A percentile compares a stretch with the other conserved stretches of the same genome.
Evolutionary conservation across 192 early-diverging fungal species (phyloP).

Genomic region (Backusella sp.): DNA sequence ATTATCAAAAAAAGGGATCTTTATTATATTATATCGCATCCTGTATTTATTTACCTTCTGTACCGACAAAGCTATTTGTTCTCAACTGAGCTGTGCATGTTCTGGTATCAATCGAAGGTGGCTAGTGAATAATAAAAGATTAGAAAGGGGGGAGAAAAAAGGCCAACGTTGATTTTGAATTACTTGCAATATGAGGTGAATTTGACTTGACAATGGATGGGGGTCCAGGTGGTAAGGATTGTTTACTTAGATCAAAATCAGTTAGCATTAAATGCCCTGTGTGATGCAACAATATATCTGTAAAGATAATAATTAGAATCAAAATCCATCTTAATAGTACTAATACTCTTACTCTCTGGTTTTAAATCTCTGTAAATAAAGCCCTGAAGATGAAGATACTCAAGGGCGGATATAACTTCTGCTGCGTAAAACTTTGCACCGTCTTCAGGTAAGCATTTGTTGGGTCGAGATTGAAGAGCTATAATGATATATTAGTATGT

Average conservation of each 20-base stretch:
- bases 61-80: conserved; percentile 98
- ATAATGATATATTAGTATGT: not conserved
- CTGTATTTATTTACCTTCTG: conserved; percentile 60
- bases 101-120: conserved; percentile 84
- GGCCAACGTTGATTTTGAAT: not conserved
- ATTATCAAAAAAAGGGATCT: not conserved
- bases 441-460: conserved; percentile 82
- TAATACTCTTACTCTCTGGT: conserved; percentile 78
- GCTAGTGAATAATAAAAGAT: conserved; percentile 21
- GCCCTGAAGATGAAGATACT: conserved; percentile 94
- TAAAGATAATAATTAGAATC: not conserved
- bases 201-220: conserved; percentile 65
- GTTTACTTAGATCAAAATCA: conserved; percentile 99
- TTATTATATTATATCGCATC: not conserved
- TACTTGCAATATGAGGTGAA: conserved; percentile 53
- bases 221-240: conserved; percentile 74
- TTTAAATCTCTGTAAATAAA: conserved; percentile 98
- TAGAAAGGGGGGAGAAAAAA: not conserved
- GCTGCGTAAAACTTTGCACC: conserved; percentile 97
- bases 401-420: conserved; percentile 93
- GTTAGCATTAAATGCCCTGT: conserved; percentile 98
- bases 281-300: conserved; percentile 85
- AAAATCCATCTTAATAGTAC: not conserved
- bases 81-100: conserved; percentile 83
- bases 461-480: conserved; percentile 85